Evolutionary conservation across 164 flowering plant genomes (phyloP), one percentile per base, ranked within the genome.

Genomic region (Vitis rotundifolia): DNA sequence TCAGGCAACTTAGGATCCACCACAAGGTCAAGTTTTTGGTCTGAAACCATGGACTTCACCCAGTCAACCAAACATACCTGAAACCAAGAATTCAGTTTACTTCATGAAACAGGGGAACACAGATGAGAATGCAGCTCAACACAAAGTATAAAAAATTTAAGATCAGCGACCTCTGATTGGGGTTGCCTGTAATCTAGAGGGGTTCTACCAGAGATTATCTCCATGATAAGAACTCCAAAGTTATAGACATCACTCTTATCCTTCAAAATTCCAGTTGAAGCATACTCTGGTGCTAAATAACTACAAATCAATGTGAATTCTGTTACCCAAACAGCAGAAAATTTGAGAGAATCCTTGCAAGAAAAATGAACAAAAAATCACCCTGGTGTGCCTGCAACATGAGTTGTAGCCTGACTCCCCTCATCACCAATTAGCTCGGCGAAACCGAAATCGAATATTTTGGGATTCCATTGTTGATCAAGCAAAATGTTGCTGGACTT

Each of bases 391-490:
- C 51, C 73, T 61, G 57, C 59, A 1, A 67, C 61, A 44, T 47
- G 49, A 61, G 75, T 61, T 49, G 70, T 63, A 3, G 22, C 47
- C n/a, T 37, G 59, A 67, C 44, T 64, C 68, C 61, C 57, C 49
- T 73, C 76, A 10, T 75, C 69, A 37, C 66, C 68, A 10, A 76
- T 73, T 19, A 85, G 73, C 68, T 71, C 63, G 1, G 74, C 55
- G 6, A 83, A 22, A 2, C 87, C 87, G 58, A 80, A 71, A 77
- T 81, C 84, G 15, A 86, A 67, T 31, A 85, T 71, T 77, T 83
- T 87, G 0, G 87, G 84, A 68, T 75, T 79, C 88, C 88, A 87
- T 54, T 84, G 78, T 5, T 67, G 78, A 75, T 85, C 86, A n/a
- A 87, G 82, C 15, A 83, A 52, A 49, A 87, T 78, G 59, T 82